These are phyloP conservation scores for Talaromyces rugulosus DNA, from an alignment of 2,329 filamentous ascomycete species.

Conservation along the genomic window DNA sequence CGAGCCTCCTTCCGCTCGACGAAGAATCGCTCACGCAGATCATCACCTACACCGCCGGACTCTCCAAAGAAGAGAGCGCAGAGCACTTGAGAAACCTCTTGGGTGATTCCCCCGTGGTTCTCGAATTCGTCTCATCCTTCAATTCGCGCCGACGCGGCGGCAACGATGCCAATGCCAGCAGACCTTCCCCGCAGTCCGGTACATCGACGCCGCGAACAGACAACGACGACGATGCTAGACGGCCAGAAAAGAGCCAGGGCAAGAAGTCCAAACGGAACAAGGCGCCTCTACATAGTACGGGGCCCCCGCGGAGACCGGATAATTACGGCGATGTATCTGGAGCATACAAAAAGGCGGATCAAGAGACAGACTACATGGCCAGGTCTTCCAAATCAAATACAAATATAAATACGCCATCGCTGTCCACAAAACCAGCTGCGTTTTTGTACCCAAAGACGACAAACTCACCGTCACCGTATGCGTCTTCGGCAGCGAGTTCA, in stretches of 20 bases:
- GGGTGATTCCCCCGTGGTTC: conserved; percentile 72
- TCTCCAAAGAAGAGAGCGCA: conserved; percentile 72
- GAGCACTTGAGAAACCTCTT: conserved; percentile 85
- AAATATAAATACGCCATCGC: conserved; percentile 42
- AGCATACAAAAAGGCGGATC: conserved; percentile 70
- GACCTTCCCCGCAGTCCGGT: conserved; percentile 12
- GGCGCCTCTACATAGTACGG: conserved; percentile 56
- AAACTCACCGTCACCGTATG: conserved; percentile 23
- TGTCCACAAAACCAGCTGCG: conserved; percentile 50
- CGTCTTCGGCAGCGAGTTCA: conserved; percentile 43
- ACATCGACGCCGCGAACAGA: conserved; percentile 4
- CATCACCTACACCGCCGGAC: conserved; percentile 71
- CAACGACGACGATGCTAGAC: conserved; percentile 11
- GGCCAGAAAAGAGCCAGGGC: conserved; percentile 37
- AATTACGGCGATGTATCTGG: conserved; percentile 62
- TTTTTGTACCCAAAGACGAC: conserved; percentile 39
- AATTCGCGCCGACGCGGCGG: conserved; percentile 59
- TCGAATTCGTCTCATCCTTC: conserved; percentile 69
- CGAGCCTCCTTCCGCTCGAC: conserved; percentile 76
- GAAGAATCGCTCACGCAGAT: conserved; percentile 80
- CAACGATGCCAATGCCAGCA: conserved; percentile 14
- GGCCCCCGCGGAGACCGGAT: conserved; percentile 59
- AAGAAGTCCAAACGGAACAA: conserved; percentile 55
- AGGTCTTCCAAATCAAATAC: conserved; percentile 40
- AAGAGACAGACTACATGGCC: conserved; percentile 69